Percentiles rank a stretch among this genome's conserved stretches.
Conservation (phyloP, 768 basidiomycete genomes). For the Phallus indusiatus region DNA sequence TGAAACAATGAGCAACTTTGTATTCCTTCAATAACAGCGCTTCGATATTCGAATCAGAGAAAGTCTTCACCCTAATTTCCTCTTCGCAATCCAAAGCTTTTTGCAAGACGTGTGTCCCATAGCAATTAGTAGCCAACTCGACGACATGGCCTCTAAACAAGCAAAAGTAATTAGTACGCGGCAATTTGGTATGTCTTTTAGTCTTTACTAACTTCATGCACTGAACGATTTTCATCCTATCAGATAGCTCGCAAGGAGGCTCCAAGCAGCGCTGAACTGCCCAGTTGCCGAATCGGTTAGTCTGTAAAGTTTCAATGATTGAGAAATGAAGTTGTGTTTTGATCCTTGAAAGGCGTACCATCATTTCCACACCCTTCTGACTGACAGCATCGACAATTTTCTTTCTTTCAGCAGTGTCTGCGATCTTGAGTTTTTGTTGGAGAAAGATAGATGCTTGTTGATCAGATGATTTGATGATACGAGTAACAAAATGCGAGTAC, state of each 20-base stretch:
- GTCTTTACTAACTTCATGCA: conserved; percentile 62
- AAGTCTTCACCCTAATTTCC: conserved; percentile 46
- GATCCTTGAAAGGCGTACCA: conserved; percentile 31
- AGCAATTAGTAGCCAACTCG: conserved; percentile 81
- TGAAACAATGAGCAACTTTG: conserved; percentile 59
- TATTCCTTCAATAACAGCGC: background rate
- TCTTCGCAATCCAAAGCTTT: conserved; percentile 89
- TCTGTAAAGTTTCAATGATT: background rate
- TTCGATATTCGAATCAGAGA: background rate
- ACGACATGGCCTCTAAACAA: conserved; percentile 65
- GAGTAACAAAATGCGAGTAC: conserved; percentile 70
- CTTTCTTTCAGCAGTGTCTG: conserved; percentile 62
- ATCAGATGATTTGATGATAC: conserved; percentile 84
- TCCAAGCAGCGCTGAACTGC: conserved; percentile 83
- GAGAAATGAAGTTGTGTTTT: background rate
- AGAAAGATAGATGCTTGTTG: conserved; percentile 88
- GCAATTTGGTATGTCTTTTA: background rate
- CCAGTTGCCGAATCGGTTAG: conserved; percentile 79
- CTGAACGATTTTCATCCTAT: conserved; percentile 69
- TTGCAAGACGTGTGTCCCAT: conserved; percentile 82
- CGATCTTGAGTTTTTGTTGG: conserved; percentile 85
- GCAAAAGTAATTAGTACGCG: background rate
- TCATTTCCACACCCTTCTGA: conserved; percentile 80
- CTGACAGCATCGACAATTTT: conserved; percentile 87
- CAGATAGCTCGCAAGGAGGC: conserved; percentile 63